Conservation (phyloP, 129 eudicot genomes). For the Helianthus tuberosus region DNA sequence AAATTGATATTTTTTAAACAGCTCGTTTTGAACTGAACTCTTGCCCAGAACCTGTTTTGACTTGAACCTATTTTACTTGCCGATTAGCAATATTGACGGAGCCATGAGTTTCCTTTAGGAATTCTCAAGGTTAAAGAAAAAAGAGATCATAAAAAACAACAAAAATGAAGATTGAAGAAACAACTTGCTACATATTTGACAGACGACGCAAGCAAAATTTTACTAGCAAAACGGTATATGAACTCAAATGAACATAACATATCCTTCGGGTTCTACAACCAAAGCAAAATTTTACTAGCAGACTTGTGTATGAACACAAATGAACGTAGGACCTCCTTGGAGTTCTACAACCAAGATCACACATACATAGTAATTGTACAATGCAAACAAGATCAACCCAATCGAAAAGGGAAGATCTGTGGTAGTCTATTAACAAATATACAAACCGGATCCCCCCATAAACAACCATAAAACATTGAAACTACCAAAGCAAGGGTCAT, state of each 20-base stretch:
- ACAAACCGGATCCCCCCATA: constrained; percentile 18
- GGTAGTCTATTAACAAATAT: constrained; percentile 36
- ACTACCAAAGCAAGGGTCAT: constrained; percentile 5
- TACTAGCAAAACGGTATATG: not conserved
- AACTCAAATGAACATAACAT: not conserved
- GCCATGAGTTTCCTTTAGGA: not conserved
- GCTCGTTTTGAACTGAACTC: too few relatives aligned
- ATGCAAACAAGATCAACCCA: constrained; percentile 15
- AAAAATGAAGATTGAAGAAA: not conserved
- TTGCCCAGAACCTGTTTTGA: too few relatives aligned
- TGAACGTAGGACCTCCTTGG: constrained; percentile 4
- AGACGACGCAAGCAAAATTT: not conserved
- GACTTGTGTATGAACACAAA: not conserved
- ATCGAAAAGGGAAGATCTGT: constrained; percentile 6
- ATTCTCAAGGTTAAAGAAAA: not conserved
- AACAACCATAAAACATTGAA: constrained; percentile 4
- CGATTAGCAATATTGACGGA: not conserved
- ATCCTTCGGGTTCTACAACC: constrained; percentile 7
- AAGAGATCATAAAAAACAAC: not conserved
- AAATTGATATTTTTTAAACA: too few relatives aligned
- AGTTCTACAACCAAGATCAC: constrained; percentile 8
- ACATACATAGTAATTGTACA: constrained; percentile 14
- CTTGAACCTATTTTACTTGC: not conserved
- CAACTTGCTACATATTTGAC: not conserved
- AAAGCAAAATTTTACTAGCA: not conserved